A percentile compares a stretch with the other conserved stretches of the same genome.
Conservation (phyloP, 225 moss, liverwort and hornwort species). For the Lunularia cruciata region DNA sequence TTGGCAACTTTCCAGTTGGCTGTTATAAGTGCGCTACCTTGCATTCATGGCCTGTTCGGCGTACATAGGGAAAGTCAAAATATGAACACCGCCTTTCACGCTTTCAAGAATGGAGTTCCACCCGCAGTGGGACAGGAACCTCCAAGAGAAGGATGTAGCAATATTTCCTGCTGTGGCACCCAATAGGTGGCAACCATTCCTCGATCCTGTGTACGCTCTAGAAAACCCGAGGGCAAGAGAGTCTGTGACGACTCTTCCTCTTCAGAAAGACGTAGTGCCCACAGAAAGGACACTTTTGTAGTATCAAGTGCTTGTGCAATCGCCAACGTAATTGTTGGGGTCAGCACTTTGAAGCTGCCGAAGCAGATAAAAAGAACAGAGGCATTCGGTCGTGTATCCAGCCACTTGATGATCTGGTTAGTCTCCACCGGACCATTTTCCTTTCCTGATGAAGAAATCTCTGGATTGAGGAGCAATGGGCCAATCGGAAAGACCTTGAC, state of each 20-base stretch:
- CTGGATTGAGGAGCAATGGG: constrained; percentile 17
- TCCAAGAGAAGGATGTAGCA: constrained; percentile 35
- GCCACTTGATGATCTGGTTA: constrained; percentile 19
- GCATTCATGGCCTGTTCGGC: constrained; percentile 42
- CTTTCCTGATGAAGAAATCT: not conserved
- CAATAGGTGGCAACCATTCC: constrained; percentile 35
- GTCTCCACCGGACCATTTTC: not conserved
- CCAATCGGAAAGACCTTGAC: constrained; percentile 29
- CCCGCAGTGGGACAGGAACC: constrained; percentile 43
- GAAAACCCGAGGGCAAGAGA: too few species aligned
- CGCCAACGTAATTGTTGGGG: constrained; percentile 4
- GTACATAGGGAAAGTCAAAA: constrained; percentile 33
- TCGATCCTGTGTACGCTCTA: constrained; percentile 14
- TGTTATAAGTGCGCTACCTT: too few species aligned
- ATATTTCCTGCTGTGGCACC: constrained; percentile 33
- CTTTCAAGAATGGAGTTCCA: constrained; percentile 46
- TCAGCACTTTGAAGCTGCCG: constrained; percentile 23
- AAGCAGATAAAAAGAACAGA: constrained; percentile 34
- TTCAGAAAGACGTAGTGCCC: constrained; percentile 22
- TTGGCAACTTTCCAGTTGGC: too few species aligned
- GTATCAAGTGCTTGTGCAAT: constrained; percentile 27
- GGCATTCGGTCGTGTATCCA: constrained; percentile 5
- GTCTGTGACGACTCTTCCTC: too few species aligned
- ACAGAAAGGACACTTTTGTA: constrained; percentile 23
- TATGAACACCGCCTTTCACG: constrained; percentile 38